phyloP scores from a whole-genome alignment of 208 protist species.

The Angomonas ambiguus region DNA sequence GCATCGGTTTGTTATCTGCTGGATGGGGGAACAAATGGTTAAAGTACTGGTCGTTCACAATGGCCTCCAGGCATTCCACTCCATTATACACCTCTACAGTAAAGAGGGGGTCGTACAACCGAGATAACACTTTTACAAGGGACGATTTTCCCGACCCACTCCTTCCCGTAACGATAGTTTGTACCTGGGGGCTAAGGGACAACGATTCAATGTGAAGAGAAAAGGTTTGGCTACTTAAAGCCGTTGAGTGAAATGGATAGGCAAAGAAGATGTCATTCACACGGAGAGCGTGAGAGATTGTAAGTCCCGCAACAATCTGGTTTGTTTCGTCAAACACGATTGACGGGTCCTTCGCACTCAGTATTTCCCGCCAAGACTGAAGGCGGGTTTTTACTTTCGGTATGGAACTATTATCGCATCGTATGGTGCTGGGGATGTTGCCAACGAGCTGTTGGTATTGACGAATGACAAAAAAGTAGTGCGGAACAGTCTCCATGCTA shows the following conservation, averaged over 20 bases:
- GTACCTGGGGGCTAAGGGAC: not conserved
- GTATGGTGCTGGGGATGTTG: not conserved
- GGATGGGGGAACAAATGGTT: not conserved
- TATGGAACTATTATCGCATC: not conserved
- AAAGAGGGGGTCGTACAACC: not conserved
- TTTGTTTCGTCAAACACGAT: not conserved
- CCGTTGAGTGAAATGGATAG: not conserved
- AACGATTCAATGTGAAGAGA: not conserved
- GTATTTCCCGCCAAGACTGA: not conserved
- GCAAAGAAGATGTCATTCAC: not conserved
- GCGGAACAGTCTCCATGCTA: not conserved
- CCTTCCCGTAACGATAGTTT: not conserved
- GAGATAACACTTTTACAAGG: not conserved
- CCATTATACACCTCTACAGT: not conserved
- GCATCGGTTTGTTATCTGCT: not conserved
- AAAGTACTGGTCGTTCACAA: not conserved
- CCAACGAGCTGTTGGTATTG: conserved; percentile 1
- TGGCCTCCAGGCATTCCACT: not conserved
- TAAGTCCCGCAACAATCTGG: not conserved
- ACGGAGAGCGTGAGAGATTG: not conserved
- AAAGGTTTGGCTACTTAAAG: not conserved
- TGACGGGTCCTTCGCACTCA: not conserved
- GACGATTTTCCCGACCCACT: not conserved
- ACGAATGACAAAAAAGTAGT: not conserved
- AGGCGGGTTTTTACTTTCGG: not conserved